A percentile compares a stretch with the other conserved stretches of the same genome.
These are phyloP conservation scores for Phalaenopsis aphrodite DNA, from an alignment of 106 monocot genomes.

Conservation along the genomic window DNA sequence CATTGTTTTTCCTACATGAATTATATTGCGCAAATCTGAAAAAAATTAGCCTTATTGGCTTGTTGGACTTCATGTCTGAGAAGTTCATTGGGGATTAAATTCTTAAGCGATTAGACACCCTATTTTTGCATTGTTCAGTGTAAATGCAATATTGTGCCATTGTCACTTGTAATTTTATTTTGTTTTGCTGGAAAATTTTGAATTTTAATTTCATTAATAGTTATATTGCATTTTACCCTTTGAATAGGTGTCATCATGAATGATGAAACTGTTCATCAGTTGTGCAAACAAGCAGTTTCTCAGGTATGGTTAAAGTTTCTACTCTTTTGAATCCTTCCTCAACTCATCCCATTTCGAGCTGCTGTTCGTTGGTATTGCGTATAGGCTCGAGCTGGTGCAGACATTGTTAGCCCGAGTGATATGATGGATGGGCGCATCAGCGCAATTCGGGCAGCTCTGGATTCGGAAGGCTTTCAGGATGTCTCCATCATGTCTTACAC, in stretches of 20 bases:
- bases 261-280: constrained; percentile 96
- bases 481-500: constrained; percentile 99
- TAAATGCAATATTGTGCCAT: too few species aligned
- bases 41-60: too few species aligned
- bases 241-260: constrained; percentile 92
- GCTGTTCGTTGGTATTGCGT: background rate
- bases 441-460: constrained; percentile 76
- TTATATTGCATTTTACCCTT: background rate
- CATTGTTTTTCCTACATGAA: too few species aligned
- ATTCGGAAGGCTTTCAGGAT: constrained; percentile 86
- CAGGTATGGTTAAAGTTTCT: constrained; percentile 43
- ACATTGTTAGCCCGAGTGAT: constrained; percentile 97
- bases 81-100: too few species aligned
- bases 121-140: too few species aligned
- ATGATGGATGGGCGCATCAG: constrained; percentile 98
- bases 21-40: too few species aligned
- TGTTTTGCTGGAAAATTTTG: background rate
- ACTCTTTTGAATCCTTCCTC: background rate
- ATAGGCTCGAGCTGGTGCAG: constrained; percentile 93
- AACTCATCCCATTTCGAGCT: background rate
- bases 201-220: background rate
- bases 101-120: too few species aligned
- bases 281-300: constrained; percentile 95
- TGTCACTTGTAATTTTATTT: background rate
- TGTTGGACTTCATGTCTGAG: too few species aligned